Percentiles rank a stretch among this genome's conserved stretches.
These are phyloP conservation scores for Rhynchosporium agropyri DNA, from an alignment of 2,329 filamentous ascomycete genomes.

Conservation along the genomic window DNA sequence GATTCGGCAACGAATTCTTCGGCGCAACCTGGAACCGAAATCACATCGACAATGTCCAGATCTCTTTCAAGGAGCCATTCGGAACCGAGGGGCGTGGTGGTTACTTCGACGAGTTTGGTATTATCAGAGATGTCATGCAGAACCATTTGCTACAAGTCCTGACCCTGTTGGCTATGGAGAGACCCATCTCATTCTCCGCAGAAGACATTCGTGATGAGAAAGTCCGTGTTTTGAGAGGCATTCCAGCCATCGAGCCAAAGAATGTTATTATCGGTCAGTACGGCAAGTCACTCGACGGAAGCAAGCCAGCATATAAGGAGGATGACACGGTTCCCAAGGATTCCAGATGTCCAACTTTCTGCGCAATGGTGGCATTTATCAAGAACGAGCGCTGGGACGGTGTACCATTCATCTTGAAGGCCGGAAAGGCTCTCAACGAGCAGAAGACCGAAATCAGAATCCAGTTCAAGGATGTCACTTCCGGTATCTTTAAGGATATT, in stretches of 20 bases:
- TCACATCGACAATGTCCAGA: conserved; percentile 99
- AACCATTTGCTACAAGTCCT: conserved; percentile 97
- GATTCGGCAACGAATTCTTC: conserved; percentile 98
- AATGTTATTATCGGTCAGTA: conserved; percentile 99
- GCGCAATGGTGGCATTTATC: conserved; percentile 94
- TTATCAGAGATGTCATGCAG: conserved; percentile 99
- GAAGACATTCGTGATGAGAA: conserved; percentile 99
- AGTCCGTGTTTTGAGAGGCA: conserved; percentile 90
- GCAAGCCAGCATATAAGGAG: conserved; percentile 97
- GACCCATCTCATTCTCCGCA: conserved; percentile 95
- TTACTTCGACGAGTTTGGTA: conserved; percentile 99
- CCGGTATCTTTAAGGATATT: conserved; percentile 99
- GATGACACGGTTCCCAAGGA: conserved; percentile 98
- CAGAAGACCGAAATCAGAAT: conserved; percentile 99
- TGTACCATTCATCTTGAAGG: conserved; percentile 99
- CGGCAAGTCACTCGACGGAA: conserved; percentile 91
- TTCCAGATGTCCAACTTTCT: conserved; percentile 97
- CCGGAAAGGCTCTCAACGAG: conserved; percentile 97
- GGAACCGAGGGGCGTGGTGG: conserved; percentile 96
- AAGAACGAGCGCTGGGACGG: conserved; percentile 99
- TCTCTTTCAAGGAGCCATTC: conserved; percentile 99
- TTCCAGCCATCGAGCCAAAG: conserved; percentile 95
- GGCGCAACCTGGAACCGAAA: conserved; percentile 98
- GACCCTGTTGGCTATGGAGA: conserved; percentile 96
- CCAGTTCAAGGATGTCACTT: conserved; percentile 99